These are phyloP conservation scores for Lagerstroemia fauriei DNA, from an alignment of 441 rosid genomes.

Conservation along the genomic window DNA sequence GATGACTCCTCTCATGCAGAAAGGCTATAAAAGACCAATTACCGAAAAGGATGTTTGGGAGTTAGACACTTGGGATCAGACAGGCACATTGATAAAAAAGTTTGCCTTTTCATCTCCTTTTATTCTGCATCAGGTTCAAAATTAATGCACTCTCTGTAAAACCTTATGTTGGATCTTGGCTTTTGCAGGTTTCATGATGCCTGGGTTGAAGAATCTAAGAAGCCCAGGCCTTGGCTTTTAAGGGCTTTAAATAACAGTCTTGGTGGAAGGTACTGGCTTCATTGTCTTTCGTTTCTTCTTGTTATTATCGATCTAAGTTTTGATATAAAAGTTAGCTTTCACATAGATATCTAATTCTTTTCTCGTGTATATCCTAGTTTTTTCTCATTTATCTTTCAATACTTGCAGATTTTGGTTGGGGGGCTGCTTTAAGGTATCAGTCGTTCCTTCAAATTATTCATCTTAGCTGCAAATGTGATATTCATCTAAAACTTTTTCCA, in stretches of 20 bases:
- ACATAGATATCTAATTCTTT: background rate
- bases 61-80: slow-evolving; percentile 85
- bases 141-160: background rate
- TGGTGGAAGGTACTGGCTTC: slow-evolving; percentile 18
- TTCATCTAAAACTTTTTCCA: background rate
- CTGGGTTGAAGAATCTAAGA: slow-evolving; percentile 24
- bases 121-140: background rate
- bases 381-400: background rate
- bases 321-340: background rate
- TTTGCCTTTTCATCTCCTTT: slow-evolving; percentile 30
- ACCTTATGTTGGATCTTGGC: background rate
- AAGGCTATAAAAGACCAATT: slow-evolving; percentile 83
- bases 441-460: background rate
- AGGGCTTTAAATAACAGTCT: slow-evolving; percentile 30
- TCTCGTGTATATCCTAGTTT: background rate
- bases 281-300: background rate
- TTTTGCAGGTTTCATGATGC: slow-evolving; percentile 19
- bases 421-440: slow-evolving; percentile 29
- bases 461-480: background rate
- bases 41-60: slow-evolving; percentile 96
- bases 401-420: slow-evolving; percentile 31
- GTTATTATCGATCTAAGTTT: background rate
- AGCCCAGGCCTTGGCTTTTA: slow-evolving; percentile 23
- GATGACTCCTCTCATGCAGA: slow-evolving; percentile 91
- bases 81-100: slow-evolving; percentile 73